Conservation (phyloP, 441 rosid species). For the Sinapis alba region DNA sequence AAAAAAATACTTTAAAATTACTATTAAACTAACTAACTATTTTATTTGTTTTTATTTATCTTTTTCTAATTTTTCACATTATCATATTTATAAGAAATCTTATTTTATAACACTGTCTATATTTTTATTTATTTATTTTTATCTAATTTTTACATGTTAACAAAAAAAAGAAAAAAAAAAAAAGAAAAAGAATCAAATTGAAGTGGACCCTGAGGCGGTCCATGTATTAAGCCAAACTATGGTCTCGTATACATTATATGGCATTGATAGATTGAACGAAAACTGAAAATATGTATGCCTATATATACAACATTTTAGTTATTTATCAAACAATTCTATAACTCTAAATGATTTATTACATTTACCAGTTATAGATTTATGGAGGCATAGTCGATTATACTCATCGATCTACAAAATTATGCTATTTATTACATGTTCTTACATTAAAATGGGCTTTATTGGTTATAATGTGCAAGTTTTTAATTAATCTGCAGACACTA, state of each 20-base stretch:
- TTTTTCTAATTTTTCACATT: no score
- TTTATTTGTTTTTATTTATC: no score
- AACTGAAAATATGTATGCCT: not conserved
- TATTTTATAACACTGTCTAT: no score
- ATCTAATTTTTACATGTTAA: no score
- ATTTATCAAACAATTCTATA: not conserved
- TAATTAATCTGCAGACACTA: not conserved
- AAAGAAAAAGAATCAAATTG: no score
- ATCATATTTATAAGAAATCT: no score
- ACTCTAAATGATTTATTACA: not conserved
- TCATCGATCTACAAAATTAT: not conserved
- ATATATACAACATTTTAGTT: not conserved
- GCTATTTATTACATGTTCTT: constrained; percentile 21
- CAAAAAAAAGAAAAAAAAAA: no score
- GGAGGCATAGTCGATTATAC: not conserved
- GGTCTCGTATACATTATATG: not conserved
- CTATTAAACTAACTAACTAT: no score
- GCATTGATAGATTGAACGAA: not conserved
- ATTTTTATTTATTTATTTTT: no score
- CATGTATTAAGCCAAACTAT: no score
- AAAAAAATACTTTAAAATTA: no score
- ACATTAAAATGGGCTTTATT: constrained; percentile 12
- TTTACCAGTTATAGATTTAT: not conserved
- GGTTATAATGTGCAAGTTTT: not conserved
- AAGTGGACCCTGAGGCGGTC: no score